Evolutionary conservation across 257 asterid genomes (phyloP), one percentile per base, ranked within the genome.

Genomic region (Solanum arcanum): DNA sequence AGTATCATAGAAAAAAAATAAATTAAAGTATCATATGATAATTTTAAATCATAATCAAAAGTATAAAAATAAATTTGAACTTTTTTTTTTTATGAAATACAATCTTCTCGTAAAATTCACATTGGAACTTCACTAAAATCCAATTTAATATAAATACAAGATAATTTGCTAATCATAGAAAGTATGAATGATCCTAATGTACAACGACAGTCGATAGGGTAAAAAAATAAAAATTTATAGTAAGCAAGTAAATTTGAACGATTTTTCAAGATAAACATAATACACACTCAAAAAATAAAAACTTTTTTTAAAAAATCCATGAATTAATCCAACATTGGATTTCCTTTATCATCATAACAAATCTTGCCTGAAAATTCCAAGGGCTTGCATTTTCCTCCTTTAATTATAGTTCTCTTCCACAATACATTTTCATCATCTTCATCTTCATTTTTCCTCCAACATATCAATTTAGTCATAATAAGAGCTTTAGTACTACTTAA

Each of bases 391-490:
- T 90, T 92, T 29, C 90, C 95, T 9, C 97, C 97, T 80, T 82
- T 93, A 66, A 94, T 91, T 42, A 94, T 92, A 64, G 94, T 89
- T 92, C 92, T 94, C 91, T 89, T 94, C 95, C 97, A 94, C 35
- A 93, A 82, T 81, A 21, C 93, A 33, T 86, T 91, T 83, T 86
- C 91, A 37, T 83, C 89, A 27, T 42, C 88, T 12, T 75, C 89
- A 16, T 76, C 88, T 82, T 76, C 83, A 82, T 90, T 91, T 88
- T 93, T 93, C 73, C 90, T 92, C 97, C 97, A 93, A 1, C 94
- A 91, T n/a, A 92, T 59, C 93, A 94, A 90, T 73, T 89, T 92
- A 7, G 88, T 86, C 94, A 91, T 85, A 86, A 89, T 12, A 47
- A 88, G 90, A 37, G 92, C 93, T 74, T 93, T 93, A 37, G 90